Evolutionary conservation across 345 rosid genomes (phyloP), one percentile per base, ranked within the genome.

Genomic region (Crucihimalaya himalaica): DNA sequence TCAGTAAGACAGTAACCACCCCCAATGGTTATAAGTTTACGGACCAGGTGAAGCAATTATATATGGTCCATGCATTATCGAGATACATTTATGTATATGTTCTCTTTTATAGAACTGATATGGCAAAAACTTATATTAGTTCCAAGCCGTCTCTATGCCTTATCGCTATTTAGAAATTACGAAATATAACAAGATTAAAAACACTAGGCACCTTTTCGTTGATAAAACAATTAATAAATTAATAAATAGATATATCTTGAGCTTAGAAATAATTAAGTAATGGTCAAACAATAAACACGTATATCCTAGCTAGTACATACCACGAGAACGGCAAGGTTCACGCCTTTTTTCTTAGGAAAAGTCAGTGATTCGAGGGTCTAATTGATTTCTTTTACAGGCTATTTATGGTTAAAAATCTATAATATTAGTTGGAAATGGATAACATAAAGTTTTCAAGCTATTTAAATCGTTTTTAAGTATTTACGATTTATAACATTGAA

Each of bases 271-370:
- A 56, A 28, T 53, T 28, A 18, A 43, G 21, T 46, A 19, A 25
- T 20, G 39, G 59, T 70, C 50, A 70, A 70, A 47, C 19, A 25
- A 59, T 35, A 47, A 48, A 70, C n/a, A 7, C 28, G 16, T 28
- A 42, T 15, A 15, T 42, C n/a, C 19, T 43, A 43, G 48, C 3
- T 0, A 15, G 20, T 46, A 69, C 25, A 43, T 28, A 69, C 4
- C 15, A 43, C 3, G n/a, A 65, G 37, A 59, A 59, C 35, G 59
- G 67, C 67, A 59, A 23, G 58, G 25, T 59, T 70, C 74, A 70
- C 37, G 59, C 74, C 66, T 70, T 46, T 46, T 58, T 21, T 20
- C 55, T 25, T 19, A 29, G 7, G 23, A 56, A 56, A 20, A 69
- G 52, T 45, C n/a, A 43, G 43, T 28, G 54, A 28, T 45, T 63